Conservation (phyloP, 495 filamentous ascomycete species). For the Penicillium bialowiezense region DNA sequence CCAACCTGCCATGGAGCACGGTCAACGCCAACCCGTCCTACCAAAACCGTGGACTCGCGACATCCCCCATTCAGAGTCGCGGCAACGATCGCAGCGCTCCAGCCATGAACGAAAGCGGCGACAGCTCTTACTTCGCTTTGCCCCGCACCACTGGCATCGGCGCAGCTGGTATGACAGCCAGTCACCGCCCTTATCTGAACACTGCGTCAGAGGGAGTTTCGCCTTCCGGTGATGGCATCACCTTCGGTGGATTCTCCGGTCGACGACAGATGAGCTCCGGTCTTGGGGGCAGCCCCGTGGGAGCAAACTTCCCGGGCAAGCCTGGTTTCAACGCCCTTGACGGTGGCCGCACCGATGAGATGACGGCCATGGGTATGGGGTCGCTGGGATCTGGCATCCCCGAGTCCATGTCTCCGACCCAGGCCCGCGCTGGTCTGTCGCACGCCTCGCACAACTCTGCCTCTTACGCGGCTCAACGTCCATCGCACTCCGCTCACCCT, state of each 20-base stretch:
- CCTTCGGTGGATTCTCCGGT: slow-evolving; percentile 27
- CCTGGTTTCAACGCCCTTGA: slow-evolving; percentile 33
- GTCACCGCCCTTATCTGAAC: slow-evolving; percentile 35
- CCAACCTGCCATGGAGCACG: slow-evolving; percentile 54
- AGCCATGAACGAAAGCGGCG: slow-evolving; percentile 39
- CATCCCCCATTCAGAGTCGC: slow-evolving; percentile 50
- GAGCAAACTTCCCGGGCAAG: slow-evolving; percentile 29
- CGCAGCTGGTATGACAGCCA: slow-evolving; percentile 18
- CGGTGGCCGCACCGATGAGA: slow-evolving; percentile 26
- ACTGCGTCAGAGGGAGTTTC: slow-evolving; percentile 32
- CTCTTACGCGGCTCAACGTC: slow-evolving; percentile 33
- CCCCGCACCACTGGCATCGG: slow-evolving; percentile 31
- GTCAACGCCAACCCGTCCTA: slow-evolving; percentile 48
- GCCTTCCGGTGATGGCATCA: slow-evolving; percentile 32
- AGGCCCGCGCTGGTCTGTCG: slow-evolving; percentile 28
- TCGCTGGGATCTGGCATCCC: slow-evolving; percentile 27
- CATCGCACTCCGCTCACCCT: slow-evolving; percentile 32
- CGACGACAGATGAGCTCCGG: slow-evolving; percentile 33
- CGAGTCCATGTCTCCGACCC: slow-evolving; percentile 28
- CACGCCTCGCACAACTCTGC: slow-evolving; percentile 42
- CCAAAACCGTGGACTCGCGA: slow-evolving; percentile 40
- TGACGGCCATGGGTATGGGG: slow-evolving; percentile 27
- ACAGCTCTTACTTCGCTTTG: slow-evolving; percentile 42
- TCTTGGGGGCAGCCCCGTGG: slow-evolving; percentile 31
- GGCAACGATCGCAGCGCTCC: slow-evolving; percentile 38